Conservation (phyloP, 495 filamentous ascomycete genomes). For the Tuber indicum region DNA sequence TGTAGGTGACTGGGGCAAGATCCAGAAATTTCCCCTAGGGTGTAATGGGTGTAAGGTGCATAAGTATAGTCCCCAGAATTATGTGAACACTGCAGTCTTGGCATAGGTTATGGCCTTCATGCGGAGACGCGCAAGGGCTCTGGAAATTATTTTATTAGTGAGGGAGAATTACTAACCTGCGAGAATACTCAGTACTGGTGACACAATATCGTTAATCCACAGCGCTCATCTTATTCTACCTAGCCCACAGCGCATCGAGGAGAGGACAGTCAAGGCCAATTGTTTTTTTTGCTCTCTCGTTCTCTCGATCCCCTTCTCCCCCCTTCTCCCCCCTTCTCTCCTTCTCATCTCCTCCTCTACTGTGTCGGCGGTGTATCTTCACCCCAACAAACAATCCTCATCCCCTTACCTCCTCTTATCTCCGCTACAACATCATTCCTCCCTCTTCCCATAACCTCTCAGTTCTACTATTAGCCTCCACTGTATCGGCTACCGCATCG, state of each 20-base stretch:
- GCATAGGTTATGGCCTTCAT: background rate
- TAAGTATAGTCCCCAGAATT: too few species aligned
- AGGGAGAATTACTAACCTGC: background rate
- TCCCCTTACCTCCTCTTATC: background rate
- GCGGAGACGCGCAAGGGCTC: background rate
- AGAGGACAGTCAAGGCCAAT: background rate
- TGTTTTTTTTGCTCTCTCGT: background rate
- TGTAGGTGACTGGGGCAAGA: background rate
- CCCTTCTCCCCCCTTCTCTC: too few species aligned
- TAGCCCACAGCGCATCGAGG: background rate
- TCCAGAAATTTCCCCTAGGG: background rate
- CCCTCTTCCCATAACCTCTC: background rate
- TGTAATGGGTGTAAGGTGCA: background rate
- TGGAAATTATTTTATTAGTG: background rate
- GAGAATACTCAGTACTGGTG: constrained; percentile 1
- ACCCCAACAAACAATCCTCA: background rate
- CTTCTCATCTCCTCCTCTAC: background rate
- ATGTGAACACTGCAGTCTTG: background rate
- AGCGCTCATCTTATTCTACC: background rate
- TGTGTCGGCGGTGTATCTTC: background rate
- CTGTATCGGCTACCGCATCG: background rate
- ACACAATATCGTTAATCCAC: background rate
- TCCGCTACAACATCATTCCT: background rate
- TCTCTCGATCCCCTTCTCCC: background rate
- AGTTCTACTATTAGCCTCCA: background rate